These are phyloP conservation scores for Paramecium sonneborni DNA, from an alignment of 73 alveolate species.

Conservation along the genomic window DNA sequence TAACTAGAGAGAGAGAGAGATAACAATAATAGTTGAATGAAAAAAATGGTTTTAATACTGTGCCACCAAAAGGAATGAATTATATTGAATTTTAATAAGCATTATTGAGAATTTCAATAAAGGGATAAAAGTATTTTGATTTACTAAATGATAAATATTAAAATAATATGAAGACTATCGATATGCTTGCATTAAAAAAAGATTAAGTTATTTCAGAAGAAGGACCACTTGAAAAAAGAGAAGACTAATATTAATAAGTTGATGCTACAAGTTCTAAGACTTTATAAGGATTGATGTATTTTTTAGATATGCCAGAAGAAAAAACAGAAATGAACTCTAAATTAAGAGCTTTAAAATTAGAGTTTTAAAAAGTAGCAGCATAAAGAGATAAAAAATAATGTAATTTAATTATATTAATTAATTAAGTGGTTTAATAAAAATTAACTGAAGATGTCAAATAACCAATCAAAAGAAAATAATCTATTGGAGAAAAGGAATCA, in stretches of 20 bases:
- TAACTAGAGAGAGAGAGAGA: conserved; percentile 35
- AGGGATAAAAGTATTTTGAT: conserved; percentile 49
- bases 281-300: conserved; percentile 16
- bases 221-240: conserved; percentile 37
- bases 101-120: conserved; percentile 22
- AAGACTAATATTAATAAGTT: conserved; percentile 28
- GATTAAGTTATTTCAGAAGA: not conserved
- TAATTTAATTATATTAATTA: not conserved
- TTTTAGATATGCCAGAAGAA: conserved; percentile 49
- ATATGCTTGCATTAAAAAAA: conserved; percentile 38
- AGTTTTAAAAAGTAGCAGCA: conserved; percentile 39
- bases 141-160: conserved; percentile 11
- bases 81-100: conserved; percentile 39
- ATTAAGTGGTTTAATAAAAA: not conserved
- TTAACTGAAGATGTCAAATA: conserved; percentile 37
- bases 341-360: conserved; percentile 50
- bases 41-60: not conserved
- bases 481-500: not conserved
- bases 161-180: conserved; percentile 38
- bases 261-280: conserved; percentile 26
- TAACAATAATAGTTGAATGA: conserved; percentile 5
- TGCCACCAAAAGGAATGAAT: conserved; percentile 31
- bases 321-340: conserved; percentile 18
- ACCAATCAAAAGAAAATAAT: not conserved
- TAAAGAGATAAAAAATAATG: conserved; percentile 48